Conservation (phyloP, 2,329 filamentous ascomycete genomes). For the Daldinia sp. region DNA sequence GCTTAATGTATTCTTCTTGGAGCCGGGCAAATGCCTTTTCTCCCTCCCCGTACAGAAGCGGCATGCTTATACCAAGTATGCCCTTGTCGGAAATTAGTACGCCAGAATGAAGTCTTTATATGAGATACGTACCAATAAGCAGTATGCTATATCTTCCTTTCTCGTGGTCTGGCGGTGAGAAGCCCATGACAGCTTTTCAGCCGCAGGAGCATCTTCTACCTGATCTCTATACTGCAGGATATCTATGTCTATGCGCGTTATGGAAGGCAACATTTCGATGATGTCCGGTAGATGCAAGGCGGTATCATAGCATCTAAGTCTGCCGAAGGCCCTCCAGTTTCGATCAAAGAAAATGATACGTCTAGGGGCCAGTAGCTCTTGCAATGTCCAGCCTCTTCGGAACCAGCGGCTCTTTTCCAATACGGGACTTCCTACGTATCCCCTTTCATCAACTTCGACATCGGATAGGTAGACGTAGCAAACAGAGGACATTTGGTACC, state of each 20-base stretch:
- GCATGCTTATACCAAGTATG: neutral
- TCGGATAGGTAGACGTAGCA: conserved; percentile 14
- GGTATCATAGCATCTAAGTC: neutral
- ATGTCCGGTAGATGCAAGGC: neutral
- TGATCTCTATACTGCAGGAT: neutral
- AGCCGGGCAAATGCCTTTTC: neutral
- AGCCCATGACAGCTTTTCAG: neutral
- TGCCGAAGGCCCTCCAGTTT: neutral
- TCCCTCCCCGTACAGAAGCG: neutral
- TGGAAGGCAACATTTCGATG: neutral
- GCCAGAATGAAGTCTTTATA: no score
- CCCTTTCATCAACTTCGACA: neutral
- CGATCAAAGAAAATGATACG: neutral
- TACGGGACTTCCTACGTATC: neutral
- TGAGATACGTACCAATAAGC: neutral
- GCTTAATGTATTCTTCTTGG: neutral
- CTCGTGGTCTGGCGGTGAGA: neutral
- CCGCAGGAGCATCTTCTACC: neutral
- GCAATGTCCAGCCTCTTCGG: neutral
- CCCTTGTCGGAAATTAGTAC: neutral
- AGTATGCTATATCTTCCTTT: conserved; percentile 5
- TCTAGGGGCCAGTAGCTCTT: neutral
- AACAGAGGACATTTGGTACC: neutral
- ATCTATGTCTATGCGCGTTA: neutral
- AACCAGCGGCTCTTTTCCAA: neutral